Conservation (phyloP, 495 filamentous ascomycete genomes). For the Talaromyces stipitatus region DNA sequence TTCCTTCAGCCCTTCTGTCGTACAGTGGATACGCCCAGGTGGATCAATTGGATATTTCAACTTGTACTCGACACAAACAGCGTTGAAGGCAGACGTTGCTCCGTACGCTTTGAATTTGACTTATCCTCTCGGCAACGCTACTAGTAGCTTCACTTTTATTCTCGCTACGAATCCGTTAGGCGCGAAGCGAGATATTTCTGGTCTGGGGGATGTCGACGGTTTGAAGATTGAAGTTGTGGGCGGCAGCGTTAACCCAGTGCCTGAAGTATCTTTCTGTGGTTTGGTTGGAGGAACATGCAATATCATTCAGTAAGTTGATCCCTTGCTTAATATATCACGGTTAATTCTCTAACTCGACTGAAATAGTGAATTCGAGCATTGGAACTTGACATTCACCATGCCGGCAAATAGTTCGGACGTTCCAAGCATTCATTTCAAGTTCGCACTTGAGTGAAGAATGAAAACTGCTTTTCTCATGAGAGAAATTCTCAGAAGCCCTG, state of each 20-base stretch:
- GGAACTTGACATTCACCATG: slow-evolving; percentile 29
- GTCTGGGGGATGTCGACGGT: slow-evolving; percentile 18
- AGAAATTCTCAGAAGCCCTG: no score
- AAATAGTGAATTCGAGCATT: slow-evolving; percentile 28
- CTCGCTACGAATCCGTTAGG: slow-evolving; percentile 1
- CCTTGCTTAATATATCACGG: no score
- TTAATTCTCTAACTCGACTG: background rate
- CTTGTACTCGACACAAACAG: slow-evolving; percentile 23
- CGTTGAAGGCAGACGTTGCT: slow-evolving; percentile 22
- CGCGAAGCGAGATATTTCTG: slow-evolving; percentile 13
- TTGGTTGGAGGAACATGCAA: slow-evolving; percentile 1
- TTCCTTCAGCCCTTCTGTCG: slow-evolving; percentile 30
- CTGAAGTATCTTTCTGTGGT: background rate
- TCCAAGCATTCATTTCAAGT: slow-evolving; percentile 20
- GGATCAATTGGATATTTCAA: slow-evolving; percentile 12
- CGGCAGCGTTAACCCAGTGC: background rate
- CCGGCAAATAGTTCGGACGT: slow-evolving; percentile 15
- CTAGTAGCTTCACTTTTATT: slow-evolving; percentile 12
- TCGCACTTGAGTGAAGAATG: slow-evolving; percentile 12
- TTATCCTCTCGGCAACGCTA: slow-evolving; percentile 21
- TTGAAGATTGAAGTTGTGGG: slow-evolving; percentile 14
- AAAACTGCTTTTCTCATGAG: no score
- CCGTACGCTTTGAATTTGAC: slow-evolving; percentile 25
- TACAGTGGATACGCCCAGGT: slow-evolving; percentile 28
- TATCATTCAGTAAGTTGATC: slow-evolving; percentile 5